Percentiles rank a stretch among this genome's conserved stretches.
Evolutionary conservation across 73 alveolate genomes (phyloP).

Genomic region (Tetrahymena elliotti): DNA sequence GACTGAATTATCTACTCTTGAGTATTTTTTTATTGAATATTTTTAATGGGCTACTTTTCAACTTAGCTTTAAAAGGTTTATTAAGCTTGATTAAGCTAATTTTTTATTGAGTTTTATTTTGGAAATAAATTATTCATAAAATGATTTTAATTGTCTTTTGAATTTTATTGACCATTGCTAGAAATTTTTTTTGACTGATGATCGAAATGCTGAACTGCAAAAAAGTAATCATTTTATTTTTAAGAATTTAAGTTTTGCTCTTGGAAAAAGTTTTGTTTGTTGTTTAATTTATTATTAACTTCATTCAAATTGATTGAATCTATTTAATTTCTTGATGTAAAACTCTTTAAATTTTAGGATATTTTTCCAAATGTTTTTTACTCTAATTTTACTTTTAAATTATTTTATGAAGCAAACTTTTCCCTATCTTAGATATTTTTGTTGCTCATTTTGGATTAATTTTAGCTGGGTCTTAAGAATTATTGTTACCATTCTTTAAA

Average conservation of each 20-base stretch:
- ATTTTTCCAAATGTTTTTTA: too few species aligned
- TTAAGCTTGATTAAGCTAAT: neutral
- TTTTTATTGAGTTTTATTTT: neutral
- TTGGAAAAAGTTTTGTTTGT: too few species aligned
- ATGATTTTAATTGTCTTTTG: too few species aligned
- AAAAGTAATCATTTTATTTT: neutral
- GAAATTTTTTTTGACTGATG: too few species aligned
- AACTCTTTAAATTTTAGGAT: neutral
- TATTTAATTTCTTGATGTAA: neutral
- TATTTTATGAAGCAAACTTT: too few species aligned
- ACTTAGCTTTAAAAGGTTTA: neutral
- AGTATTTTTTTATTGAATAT: neutral
- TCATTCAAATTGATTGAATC: neutral
- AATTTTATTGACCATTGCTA: too few species aligned
- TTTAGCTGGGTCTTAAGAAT: neutral
- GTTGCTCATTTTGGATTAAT: neutral
- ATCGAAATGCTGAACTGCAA: too few species aligned
- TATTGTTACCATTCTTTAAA: neutral
- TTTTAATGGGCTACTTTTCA: too few species aligned
- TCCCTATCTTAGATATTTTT: too few species aligned
- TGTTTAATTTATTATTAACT: too few species aligned
- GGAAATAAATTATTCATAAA: too few species aligned
- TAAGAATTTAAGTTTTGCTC: neutral
- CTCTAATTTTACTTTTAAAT: neutral
- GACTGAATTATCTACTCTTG: neutral